phyloP scores from a whole-genome alignment of 1,284 basidiomycete genomes.

The Leccinum solheimii region DNA sequence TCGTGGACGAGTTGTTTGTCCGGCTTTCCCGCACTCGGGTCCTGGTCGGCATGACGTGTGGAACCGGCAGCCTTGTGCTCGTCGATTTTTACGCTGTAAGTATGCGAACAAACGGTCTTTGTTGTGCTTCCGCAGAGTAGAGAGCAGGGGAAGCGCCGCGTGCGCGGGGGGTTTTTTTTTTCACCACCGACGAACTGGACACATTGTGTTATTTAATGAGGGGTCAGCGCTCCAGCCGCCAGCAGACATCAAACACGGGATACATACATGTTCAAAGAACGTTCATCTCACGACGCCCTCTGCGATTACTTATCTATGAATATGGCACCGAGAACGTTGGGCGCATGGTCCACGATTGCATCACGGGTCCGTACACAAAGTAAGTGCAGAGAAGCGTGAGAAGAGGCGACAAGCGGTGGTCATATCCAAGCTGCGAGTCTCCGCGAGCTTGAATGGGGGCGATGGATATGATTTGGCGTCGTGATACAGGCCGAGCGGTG shows the following conservation, averaged over 20 bases:
- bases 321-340: conserved; percentile 62
- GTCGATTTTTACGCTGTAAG: conserved; percentile 79
- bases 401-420: conserved; percentile 18
- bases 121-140: conserved; percentile 60
- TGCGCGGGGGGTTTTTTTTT: conserved; percentile 48
- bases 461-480: conserved; percentile 30
- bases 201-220: too few species aligned
- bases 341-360: conserved; percentile 74
- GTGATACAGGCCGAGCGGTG: conserved; percentile 21
- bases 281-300: conserved; percentile 76
- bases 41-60: background rate
- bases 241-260: background rate
- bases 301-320: conserved; percentile 56
- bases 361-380: conserved; percentile 79
- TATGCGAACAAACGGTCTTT: conserved; percentile 80
- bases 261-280: conserved; percentile 78
- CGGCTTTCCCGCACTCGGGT: conserved; percentile 3
- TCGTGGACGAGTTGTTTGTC: conserved; percentile 46
- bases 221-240: background rate
- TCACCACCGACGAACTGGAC: conserved; percentile 88
- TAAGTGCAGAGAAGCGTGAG: conserved; percentile 64
- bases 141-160: conserved; percentile 66
- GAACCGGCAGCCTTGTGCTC: conserved; percentile 40
- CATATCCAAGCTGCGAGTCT: background rate
- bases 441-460: conserved; percentile 20